Conservation (phyloP, 148 eudicot species). For the Chenopodium berlandieri region DNA sequence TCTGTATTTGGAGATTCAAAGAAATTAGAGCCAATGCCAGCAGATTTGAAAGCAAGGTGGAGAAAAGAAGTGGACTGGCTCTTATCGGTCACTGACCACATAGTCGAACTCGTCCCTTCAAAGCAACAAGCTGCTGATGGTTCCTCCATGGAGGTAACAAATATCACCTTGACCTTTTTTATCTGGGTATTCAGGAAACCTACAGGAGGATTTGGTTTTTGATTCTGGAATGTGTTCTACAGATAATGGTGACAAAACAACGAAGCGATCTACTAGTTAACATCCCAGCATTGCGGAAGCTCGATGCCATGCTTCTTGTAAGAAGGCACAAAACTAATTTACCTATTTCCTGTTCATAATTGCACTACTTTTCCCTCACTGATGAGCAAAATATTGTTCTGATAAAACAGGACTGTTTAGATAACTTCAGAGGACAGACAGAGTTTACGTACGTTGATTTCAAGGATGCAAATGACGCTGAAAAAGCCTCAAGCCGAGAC, state of each 20-base stretch:
- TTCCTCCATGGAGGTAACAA: slow-evolving; percentile 66
- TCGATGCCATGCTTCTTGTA: slow-evolving; percentile 86
- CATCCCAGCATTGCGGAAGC: slow-evolving; percentile 81
- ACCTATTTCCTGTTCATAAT: not conserved
- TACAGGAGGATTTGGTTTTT: not conserved
- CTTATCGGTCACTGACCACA: slow-evolving; percentile 81
- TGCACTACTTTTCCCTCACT: not conserved
- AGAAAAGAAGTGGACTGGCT: slow-evolving; percentile 75
- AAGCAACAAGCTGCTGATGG: slow-evolving; percentile 67
- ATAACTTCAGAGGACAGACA: slow-evolving; percentile 58
- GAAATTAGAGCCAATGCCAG: slow-evolving; percentile 70
- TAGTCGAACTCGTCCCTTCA: slow-evolving; percentile 80
- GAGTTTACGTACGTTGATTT: slow-evolving; percentile 67
- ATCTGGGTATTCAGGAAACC: too few relatives aligned
- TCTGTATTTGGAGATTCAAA: slow-evolving; percentile 74
- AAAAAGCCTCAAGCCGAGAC: slow-evolving; percentile 45
- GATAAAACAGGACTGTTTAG: slow-evolving; percentile 61
- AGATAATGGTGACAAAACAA: slow-evolving; percentile 89
- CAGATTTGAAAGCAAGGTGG: slow-evolving; percentile 77
- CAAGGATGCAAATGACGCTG: slow-evolving; percentile 56
- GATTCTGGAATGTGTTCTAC: slow-evolving; percentile 18
- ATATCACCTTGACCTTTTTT: not conserved
- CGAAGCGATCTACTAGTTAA: slow-evolving; percentile 66
- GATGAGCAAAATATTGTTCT: not conserved
- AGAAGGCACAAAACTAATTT: slow-evolving; percentile 26